Base-by-base conservation (phyloP, 371 early-diverging fungal species). In the Funneliformis caledonium region DNA sequence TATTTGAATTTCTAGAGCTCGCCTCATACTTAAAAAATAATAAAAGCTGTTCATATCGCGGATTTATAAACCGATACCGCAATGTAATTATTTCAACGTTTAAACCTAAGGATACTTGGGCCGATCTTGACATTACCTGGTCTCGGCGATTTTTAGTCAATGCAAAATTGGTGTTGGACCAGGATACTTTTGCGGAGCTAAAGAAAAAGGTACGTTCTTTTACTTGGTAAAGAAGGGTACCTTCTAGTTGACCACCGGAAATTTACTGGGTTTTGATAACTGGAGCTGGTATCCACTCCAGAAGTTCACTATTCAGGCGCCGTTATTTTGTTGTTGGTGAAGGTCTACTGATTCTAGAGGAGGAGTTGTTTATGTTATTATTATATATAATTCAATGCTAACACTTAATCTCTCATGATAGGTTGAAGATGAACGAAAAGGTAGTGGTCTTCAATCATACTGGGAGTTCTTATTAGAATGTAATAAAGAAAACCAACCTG, bases 281-380 rank as follows among this genome's bases (percentile, higher is more conserved):
- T 37, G 37, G 37, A 37, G 37, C 22, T 70, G 47, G 48, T 70
- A 70, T 7, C 70, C 47, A 70, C 67, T 67, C 70, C 70, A 43
- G 47, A 22, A 8, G 19, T 69, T 70, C 70, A 48, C 8, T 7
- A 47, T n/a, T 70, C 70, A 70, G 70, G 70, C n/a, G 48, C n/a
- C 48, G n/a, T 48, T 47, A 48, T 48, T n/a, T 70, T 16, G 69
- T 69, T 45, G 69, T 19, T 69, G 19, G 10, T 69, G 45, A 69
- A 69, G 19, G 69, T 69, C 45, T 69, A 45, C 45, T 69, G 69
- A 45, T 45, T 45, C 19, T 45, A 47, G 45, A 69, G 45, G 69
- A 45, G 19, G 19, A 69, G 16, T n/a, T 16, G 3, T 3, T 56
- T 56, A 56, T n/a, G 1, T 56, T 56, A 56, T 56, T 19, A 56